These are phyloP conservation scores for Aspergillus unguis DNA, from an alignment of 2,329 filamentous ascomycete species.

Conservation along the genomic window DNA sequence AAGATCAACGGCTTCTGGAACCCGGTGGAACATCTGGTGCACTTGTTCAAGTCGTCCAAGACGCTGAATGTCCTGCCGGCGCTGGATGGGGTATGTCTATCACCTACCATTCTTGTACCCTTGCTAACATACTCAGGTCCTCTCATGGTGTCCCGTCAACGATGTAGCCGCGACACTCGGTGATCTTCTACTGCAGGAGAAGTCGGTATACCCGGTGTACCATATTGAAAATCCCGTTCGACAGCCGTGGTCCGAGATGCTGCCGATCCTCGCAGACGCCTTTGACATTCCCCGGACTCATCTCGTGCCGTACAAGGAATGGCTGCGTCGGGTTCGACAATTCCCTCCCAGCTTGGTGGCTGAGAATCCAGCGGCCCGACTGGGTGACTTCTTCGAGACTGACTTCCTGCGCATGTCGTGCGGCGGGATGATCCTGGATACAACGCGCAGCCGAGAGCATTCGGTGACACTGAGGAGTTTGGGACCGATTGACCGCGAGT, in stretches of 20 bases:
- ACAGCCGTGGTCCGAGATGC: constrained; percentile 42
- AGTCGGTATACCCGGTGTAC: constrained; percentile 36
- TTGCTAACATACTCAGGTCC: too few species aligned
- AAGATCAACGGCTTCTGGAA: constrained; percentile 54
- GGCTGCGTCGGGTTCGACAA: constrained; percentile 37
- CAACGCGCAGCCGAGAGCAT: constrained; percentile 33
- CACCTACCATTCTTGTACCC: constrained; percentile 19
- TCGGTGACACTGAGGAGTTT: constrained; percentile 21
- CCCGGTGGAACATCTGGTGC: constrained; percentile 49
- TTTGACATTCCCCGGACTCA: constrained; percentile 31
- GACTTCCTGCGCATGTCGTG: constrained; percentile 45
- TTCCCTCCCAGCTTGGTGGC: constrained; percentile 13
- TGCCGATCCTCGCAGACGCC: constrained; percentile 28
- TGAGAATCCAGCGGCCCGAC: constrained; percentile 28
- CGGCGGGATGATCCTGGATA: constrained; percentile 44
- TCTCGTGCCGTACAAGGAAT: constrained; percentile 40
- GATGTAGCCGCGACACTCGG: too few species aligned
- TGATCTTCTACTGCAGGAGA: not conserved
- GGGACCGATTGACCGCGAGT: not conserved
- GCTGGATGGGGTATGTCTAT: constrained; percentile 39
- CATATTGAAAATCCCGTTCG: constrained; percentile 48
- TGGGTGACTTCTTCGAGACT: constrained; percentile 31
- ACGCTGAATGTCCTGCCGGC: constrained; percentile 44
- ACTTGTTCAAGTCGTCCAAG: constrained; percentile 52
- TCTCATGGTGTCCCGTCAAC: too few species aligned